Evolutionary conservation across 306 rosid genomes (phyloP).

Genomic region (Vigna unguiculata): DNA sequence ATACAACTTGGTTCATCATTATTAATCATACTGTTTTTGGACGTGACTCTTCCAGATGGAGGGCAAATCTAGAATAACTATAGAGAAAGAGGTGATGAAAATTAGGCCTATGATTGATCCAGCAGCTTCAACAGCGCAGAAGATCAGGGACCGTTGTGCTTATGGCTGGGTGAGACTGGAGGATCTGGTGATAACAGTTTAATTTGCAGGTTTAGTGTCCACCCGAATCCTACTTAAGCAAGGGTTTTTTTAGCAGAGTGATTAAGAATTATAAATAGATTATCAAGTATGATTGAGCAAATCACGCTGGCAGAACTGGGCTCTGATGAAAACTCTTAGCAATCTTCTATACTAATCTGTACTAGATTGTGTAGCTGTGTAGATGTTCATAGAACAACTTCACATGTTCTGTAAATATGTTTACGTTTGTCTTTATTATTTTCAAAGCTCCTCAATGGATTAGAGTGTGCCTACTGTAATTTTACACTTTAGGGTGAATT

Average conservation of each 20-base stretch:
- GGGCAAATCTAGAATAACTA: constrained; percentile 53
- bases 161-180: constrained; percentile 87
- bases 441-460: background rate
- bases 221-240: constrained; percentile 27
- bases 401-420: constrained; percentile 25
- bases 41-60: constrained; percentile 59
- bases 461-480: background rate
- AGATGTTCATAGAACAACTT: constrained; percentile 13
- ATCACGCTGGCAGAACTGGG: background rate
- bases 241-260: constrained; percentile 1
- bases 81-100: constrained; percentile 75
- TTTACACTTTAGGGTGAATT: background rate
- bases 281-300: background rate
- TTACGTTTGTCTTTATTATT: background rate
- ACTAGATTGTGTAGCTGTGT: background rate
- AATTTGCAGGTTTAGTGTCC: constrained; percentile 35
- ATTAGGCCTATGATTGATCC: constrained; percentile 61
- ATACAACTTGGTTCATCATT: constrained; percentile 29
- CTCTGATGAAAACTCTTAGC: background rate
- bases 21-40: constrained; percentile 8
- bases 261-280: background rate
- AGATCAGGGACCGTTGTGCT: constrained; percentile 80
- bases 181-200: constrained; percentile 61
- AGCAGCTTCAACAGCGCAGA: constrained; percentile 71
- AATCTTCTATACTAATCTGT: background rate